These are phyloP conservation scores for Pulveroboletus sp. DNA, from an alignment of 768 basidiomycete genomes.

Conservation along the genomic window DNA sequence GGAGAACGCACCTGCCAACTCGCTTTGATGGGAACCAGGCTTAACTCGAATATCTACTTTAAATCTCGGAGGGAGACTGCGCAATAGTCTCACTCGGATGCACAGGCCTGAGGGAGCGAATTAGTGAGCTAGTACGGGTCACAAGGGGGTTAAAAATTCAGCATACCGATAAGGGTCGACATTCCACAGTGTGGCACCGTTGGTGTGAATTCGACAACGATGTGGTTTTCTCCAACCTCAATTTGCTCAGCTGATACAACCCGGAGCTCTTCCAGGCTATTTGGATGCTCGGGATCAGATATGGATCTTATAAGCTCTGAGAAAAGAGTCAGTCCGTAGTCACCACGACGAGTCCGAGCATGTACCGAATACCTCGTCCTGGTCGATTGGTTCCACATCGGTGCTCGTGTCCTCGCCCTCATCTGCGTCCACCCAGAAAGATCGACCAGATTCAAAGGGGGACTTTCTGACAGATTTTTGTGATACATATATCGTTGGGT, in stretches of 20 bases:
- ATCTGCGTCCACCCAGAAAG: constrained; percentile 61
- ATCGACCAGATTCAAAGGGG: constrained; percentile 39
- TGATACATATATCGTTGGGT: constrained; percentile 75
- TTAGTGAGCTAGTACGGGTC: background rate
- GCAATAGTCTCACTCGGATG: constrained; percentile 87
- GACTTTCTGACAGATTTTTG: constrained; percentile 45
- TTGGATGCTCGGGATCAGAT: constrained; percentile 93
- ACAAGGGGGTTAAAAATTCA: background rate
- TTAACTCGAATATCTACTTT: constrained; percentile 93
- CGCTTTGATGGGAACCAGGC: constrained; percentile 95
- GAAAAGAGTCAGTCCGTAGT: background rate
- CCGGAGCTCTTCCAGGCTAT: constrained; percentile 89
- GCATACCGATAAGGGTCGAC: constrained; percentile 89
- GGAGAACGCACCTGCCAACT: constrained; percentile 66
- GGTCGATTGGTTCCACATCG: constrained; percentile 73
- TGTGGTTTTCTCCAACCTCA: constrained; percentile 53
- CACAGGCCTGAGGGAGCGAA: constrained; percentile 57
- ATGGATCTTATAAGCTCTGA: constrained; percentile 89
- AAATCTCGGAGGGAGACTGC: constrained; percentile 88
- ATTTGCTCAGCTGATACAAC: constrained; percentile 94
- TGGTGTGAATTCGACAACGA: constrained; percentile 92
- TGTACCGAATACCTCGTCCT: constrained; percentile 89
- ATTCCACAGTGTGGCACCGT: constrained; percentile 97
- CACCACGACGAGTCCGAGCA: background rate
- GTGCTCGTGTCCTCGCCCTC: constrained; percentile 37